phyloP scores from a whole-genome alignment of 306 rosid genomes.

The Cajanus cajan region DNA sequence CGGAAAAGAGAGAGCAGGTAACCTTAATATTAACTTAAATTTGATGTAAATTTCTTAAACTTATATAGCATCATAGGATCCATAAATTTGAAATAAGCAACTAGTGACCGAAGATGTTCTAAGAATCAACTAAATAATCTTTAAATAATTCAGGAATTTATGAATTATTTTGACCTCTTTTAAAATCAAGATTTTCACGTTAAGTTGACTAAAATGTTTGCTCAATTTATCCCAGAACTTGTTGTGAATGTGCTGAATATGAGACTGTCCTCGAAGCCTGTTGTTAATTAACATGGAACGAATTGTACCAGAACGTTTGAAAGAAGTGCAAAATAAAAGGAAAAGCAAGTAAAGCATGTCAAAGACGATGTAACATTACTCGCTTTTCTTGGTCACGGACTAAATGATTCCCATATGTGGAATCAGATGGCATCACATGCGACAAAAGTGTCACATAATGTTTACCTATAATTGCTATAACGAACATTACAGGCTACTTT shows the following conservation, averaged over 20 bases:
- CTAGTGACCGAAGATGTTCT: too few relatives aligned
- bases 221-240: neutral
- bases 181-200: neutral
- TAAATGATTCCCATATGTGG: conserved; percentile 35
- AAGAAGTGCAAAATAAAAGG: neutral
- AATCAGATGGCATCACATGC: conserved; percentile 30
- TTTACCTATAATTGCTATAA: conserved; percentile 36
- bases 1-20: too few relatives aligned
- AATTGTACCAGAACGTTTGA: neutral
- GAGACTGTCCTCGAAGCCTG: neutral
- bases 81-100: too few relatives aligned
- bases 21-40: too few relatives aligned
- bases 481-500: conserved; percentile 35
- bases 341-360: neutral
- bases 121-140: too few relatives aligned
- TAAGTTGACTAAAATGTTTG: neutral
- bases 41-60: too few relatives aligned
- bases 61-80: too few relatives aligned
- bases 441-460: conserved; percentile 42
- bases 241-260: neutral
- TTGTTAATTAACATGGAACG: neutral
- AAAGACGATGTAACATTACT: conserved; percentile 4
- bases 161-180: too few relatives aligned
- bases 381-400: conserved; percentile 41
- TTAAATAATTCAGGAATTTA: neutral